Evolutionary conservation across 805 yeast species (phyloP).

Genomic region (Kazachstania africana): DNA sequence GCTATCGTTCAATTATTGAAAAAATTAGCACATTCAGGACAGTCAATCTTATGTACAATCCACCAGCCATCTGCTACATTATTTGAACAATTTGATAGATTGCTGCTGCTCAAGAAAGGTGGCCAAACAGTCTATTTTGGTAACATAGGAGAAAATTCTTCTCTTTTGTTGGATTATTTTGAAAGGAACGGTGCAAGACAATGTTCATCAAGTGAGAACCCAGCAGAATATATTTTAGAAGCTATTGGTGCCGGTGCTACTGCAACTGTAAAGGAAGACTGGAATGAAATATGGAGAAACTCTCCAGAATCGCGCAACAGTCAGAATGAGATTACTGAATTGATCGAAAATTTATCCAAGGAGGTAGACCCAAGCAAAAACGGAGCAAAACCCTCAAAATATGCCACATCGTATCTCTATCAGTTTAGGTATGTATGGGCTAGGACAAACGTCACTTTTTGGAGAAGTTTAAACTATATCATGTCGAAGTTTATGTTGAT

Average conservation of each 20-base stretch:
- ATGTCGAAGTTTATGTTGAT: constrained; percentile 34
- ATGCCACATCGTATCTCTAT: constrained; percentile 13
- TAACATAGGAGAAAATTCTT: constrained; percentile 46
- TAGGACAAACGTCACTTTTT: constrained; percentile 17
- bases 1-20: constrained; percentile 36
- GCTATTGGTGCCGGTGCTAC: constrained; percentile 70
- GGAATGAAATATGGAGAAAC: constrained; percentile 43
- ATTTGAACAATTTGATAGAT: constrained; percentile 49
- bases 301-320: constrained; percentile 29
- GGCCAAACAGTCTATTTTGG: constrained; percentile 67
- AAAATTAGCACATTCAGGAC: constrained; percentile 36
- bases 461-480: constrained; percentile 32
- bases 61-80: constrained; percentile 54
- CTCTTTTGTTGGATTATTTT: constrained; percentile 44
- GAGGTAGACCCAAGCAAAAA: constrained; percentile 5
- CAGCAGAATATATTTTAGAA: constrained; percentile 60
- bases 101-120: constrained; percentile 51
- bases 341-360: constrained; percentile 35
- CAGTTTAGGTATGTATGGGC: constrained; percentile 29
- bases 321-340: constrained; percentile 32
- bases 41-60: constrained; percentile 42
- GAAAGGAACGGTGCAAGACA: constrained; percentile 55
- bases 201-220: constrained; percentile 46
- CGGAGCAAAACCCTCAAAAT: constrained; percentile 8
- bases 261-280: constrained; percentile 39